Base-by-base conservation (phyloP, 2,329 filamentous ascomycete genomes). In the Diaporthe vexans region DNA sequence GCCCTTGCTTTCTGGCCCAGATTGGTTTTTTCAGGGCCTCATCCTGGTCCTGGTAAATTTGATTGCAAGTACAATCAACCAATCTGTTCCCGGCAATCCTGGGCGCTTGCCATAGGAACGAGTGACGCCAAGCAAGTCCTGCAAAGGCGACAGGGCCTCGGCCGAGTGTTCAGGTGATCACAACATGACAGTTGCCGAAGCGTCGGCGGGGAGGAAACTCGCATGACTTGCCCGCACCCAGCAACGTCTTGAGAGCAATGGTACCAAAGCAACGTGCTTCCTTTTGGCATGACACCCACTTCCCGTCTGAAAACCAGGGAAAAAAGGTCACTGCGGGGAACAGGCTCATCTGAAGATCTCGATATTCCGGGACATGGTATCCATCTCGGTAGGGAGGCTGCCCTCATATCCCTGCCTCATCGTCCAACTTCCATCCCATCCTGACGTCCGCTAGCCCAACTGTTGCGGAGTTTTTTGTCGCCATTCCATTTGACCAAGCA, bases 121-220 rank as follows among this genome's bases (percentile, higher is more conserved):
- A 19, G n/a, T 15, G 57, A 24, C n/a, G 37, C 57, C 57, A 61
- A 59, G 57, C n/a, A 61, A 43, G 58, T 46, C 46, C 58, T 63
- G 37, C 58, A 40, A 46, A 43, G 15, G 5, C 46, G 37, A 63
- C 40, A 46, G 58, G 17, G 37, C 58, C 24, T 63, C 24, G 43
- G 40, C 40, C 58, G 58, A 33, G 40, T 46, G 8, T 24, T 29
- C 26, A 10, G 4, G 24, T 9, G 37, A 46, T 17, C 19, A 3
- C 13, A 13, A 0, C 11, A 29, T n/a, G 17, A 13, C 17, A 46
- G 37, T 33, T 63, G 40, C 37, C 58, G 58, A 63, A 63, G 58
- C 11, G 15, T 46, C 29, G 58, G 58, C 40, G 24, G 58, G 58
- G 58, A n/a, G 29, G 37, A 46, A 46, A 5, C 58, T 63, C 59